A percentile compares a stretch with the other conserved stretches of the same genome.
Conservation (phyloP, 345 rosid species). For the Cardamine resedifolia region DNA sequence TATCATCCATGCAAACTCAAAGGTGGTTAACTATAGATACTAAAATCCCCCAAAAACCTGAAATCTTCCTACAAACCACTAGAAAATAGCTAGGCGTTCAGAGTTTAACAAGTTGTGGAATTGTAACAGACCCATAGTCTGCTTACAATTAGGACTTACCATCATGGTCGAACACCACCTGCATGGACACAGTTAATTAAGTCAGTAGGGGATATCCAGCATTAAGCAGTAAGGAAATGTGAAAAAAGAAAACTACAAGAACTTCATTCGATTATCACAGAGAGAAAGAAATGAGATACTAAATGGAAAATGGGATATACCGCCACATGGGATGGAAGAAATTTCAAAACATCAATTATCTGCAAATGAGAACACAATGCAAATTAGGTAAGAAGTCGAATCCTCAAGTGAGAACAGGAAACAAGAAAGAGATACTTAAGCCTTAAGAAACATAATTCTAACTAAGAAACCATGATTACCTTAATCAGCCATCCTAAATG, state of each 20-base stretch:
- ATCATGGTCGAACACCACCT: slow-evolving; percentile 99
- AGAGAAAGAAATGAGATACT: slow-evolving; percentile 13
- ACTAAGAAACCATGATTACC: not conserved
- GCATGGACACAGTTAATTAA: slow-evolving; percentile 37
- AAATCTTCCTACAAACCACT: not conserved
- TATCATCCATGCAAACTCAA: slow-evolving; percentile 2
- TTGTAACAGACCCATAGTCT: not conserved
- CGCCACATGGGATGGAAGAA: slow-evolving; percentile 86
- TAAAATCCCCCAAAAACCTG: not conserved
- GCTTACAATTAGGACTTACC: slow-evolving; percentile 51
- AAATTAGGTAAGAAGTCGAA: slow-evolving; percentile 1
- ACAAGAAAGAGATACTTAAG: not conserved
- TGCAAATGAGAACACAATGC: slow-evolving; percentile 42
- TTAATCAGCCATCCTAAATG: slow-evolving; percentile 17
- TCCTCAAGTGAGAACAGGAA: slow-evolving; percentile 13
- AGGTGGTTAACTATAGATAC: slow-evolving; percentile 6
- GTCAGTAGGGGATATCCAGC: slow-evolving; percentile 7
- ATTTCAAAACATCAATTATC: slow-evolving; percentile 89
- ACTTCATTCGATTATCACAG: slow-evolving; percentile 1
- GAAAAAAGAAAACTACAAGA: not conserved
- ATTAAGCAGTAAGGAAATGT: not conserved
- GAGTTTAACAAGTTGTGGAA: not conserved
- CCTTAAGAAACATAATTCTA: slow-evolving; percentile 2
- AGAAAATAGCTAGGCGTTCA: slow-evolving; percentile 10
- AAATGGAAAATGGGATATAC: slow-evolving; percentile 45